Evolutionary conservation across 2,329 filamentous ascomycete genomes (phyloP).

Genomic region (Raffaelea arxii): DNA sequence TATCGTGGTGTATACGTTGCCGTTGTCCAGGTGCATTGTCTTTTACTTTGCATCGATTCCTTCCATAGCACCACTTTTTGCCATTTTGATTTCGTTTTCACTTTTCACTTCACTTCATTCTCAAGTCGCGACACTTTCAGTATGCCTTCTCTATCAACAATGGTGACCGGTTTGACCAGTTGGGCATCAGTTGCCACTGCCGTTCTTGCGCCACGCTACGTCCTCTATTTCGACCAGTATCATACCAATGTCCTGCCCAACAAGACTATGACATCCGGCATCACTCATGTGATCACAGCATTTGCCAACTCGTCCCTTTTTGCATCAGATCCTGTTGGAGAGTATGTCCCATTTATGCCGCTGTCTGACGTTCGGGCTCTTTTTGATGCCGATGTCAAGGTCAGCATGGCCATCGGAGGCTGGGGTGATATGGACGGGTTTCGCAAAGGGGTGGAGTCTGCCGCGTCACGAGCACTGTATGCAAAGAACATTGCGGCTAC

Average conservation of each 20-base stretch:
- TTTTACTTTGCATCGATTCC: too few species aligned
- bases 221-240: constrained; percentile 10
- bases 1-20: too few species aligned
- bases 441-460: constrained; percentile 34
- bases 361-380: constrained; percentile 39
- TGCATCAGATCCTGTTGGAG: constrained; percentile 29
- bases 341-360: constrained; percentile 43
- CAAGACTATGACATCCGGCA: constrained; percentile 13
- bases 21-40: too few species aligned
- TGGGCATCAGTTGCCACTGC: background rate
- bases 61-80: too few species aligned
- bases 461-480: constrained; percentile 37
- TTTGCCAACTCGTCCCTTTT: constrained; percentile 44
- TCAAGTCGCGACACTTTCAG: too few species aligned
- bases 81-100: too few species aligned
- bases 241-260: constrained; percentile 8
- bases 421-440: constrained; percentile 56
- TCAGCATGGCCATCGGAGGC: constrained; percentile 56
- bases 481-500: constrained; percentile 48
- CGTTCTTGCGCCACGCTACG: constrained; percentile 2
- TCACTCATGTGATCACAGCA: constrained; percentile 45
- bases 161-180: too few species aligned
- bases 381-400: constrained; percentile 42
- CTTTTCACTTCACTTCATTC: too few species aligned
- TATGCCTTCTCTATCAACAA: too few species aligned